Evolutionary conservation across 2,329 filamentous ascomycete genomes (phyloP), one percentile per base, ranked within the genome.

Genomic region (Fusarium oxysporum): DNA sequence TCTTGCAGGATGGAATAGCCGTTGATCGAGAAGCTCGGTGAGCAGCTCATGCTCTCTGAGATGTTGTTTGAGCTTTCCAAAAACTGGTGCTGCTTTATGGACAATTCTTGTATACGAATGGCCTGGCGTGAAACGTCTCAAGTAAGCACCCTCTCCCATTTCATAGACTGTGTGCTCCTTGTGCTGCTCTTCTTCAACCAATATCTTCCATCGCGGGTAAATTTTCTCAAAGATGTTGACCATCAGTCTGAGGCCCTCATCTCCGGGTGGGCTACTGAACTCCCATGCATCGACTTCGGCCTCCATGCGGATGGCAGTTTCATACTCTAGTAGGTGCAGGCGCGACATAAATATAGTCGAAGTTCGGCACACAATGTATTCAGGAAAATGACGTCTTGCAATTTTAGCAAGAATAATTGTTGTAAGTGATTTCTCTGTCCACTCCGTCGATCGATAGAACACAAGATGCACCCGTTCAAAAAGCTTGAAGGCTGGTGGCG

Each of bases 391-490:
- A 40, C 94, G 89, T 47, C 91, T 89, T 4, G 95, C 93, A 64
- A 97, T 97, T 72, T 96, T 95, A 12, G 96, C 94, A 9, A 99
- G 87, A 48, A 99, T 97, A 60, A 98, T 96, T 0, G 95, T 96
- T 3, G 94, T 98, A 19, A 99, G 85, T 3, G 96, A 98, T 81
- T 97, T 98, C 77, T 98, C 96, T 0, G 95, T 97, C 96, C 96
- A 99, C 80, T 97, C 93, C 0, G 94, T 97, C 14, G 95, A 98
- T 65, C 96, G 89, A 81, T 98, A 98, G 81, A 98, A 99, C 33
- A 99, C 95, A 5, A 99, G 85, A 82, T 98, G 96, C 1, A 98
- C 95, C 32, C 96, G 90, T 81, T 98, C 95, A 77, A 99, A 99
- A 1, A 99, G 87, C 77, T 91, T 94, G 70, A 95, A 88, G 1